phyloP scores from a whole-genome alignment of 2,329 filamentous ascomycete species.

The Claviceps monticola region DNA sequence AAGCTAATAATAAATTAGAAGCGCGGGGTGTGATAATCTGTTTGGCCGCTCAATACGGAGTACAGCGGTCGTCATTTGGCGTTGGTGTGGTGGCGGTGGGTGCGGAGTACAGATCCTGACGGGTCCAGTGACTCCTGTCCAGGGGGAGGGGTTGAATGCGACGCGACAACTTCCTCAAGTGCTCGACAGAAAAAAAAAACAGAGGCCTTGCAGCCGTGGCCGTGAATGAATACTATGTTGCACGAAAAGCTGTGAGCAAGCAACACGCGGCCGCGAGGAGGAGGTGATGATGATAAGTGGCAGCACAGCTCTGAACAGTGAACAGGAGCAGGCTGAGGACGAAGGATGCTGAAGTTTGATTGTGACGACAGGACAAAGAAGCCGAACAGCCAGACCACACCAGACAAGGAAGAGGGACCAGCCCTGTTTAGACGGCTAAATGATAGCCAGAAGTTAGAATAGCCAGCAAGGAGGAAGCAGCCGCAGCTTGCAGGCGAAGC shows the following conservation, averaged over 20 bases:
- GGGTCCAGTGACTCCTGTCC: not conserved
- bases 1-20: slow-evolving; percentile 1
- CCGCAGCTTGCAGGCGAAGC: not conserved
- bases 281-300: not conserved
- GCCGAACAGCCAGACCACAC: not conserved
- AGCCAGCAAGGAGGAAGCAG: not conserved
- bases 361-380: not conserved
- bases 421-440: not conserved
- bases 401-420: not conserved
- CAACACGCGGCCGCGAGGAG: not conserved
- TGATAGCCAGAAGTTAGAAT: not conserved
- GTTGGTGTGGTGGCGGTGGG: slow-evolving; percentile 2
- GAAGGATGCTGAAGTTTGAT: not conserved
- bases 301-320: not conserved
- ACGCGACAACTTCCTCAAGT: not conserved
- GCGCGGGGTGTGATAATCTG: slow-evolving; percentile 5
- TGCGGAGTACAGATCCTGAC: slow-evolving; percentile 2
- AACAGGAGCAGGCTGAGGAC: not conserved
- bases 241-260: not conserved
- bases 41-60: slow-evolving; percentile 2
- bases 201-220: not conserved
- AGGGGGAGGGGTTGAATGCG: not conserved
- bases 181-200: not conserved
- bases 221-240: not conserved
- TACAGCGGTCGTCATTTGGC: slow-evolving; percentile 4